Conservation (phyloP, 768 basidiomycete species). For the Mycena haematopus region DNA sequence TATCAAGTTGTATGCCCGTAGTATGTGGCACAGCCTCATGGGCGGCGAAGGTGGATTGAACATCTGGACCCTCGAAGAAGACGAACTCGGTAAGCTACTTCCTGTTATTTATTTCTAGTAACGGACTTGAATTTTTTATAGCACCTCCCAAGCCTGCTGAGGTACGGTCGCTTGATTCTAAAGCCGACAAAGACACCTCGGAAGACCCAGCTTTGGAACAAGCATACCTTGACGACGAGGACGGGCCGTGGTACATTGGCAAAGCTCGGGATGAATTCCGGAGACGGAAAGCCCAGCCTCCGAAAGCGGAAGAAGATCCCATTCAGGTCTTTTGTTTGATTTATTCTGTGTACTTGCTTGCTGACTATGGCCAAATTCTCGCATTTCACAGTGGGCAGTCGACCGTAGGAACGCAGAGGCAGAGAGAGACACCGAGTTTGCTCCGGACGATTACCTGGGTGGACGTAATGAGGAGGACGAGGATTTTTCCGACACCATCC, state of each 20-base stretch:
- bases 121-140: conserved; percentile 2
- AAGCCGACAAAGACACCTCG: conserved; percentile 34
- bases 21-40: conserved; percentile 81
- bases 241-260: conserved; percentile 81
- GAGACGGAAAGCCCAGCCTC: conserved; percentile 53
- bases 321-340: conserved; percentile 58
- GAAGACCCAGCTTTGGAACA: conserved; percentile 42
- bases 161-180: conserved; percentile 48
- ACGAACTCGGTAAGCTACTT: conserved; percentile 42
- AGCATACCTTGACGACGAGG: conserved; percentile 55
- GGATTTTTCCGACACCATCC: conserved; percentile 81
- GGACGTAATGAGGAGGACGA: conserved; percentile 71
- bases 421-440: conserved; percentile 76
- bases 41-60: conserved; percentile 74
- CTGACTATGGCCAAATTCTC: conserved; percentile 7
- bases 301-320: conserved; percentile 62
- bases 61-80: conserved; percentile 67
- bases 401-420: conserved; percentile 74
- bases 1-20: conserved; percentile 79
- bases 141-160: conserved; percentile 36
- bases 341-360: background rate
- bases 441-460: conserved; percentile 86
- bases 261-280: conserved; percentile 83
- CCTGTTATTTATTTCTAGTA: conserved; percentile 9
- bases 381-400: conserved; percentile 73